A percentile compares a stretch with the other conserved stretches of the same genome.
Conservation (phyloP, 2,329 filamentous ascomycete genomes). For the Sclerotinia borealis region DNA sequence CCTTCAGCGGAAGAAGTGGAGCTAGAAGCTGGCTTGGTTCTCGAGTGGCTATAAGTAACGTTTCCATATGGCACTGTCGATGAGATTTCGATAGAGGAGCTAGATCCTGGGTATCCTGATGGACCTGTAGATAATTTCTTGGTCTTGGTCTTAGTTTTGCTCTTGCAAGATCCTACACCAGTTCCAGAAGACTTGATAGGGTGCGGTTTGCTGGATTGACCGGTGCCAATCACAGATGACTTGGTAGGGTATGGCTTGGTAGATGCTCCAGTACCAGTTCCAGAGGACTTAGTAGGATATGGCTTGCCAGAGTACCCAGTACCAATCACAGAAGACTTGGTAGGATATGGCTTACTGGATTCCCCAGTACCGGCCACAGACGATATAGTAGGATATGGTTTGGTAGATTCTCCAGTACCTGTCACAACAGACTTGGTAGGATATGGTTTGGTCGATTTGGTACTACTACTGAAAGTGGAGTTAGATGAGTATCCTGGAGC, state of each 20-base stretch:
- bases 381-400: neutral
- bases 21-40: neutral
- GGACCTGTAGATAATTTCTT: neutral
- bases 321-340: neutral
- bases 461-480: neutral
- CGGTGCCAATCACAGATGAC: too few species aligned
- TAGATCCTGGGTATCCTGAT: neutral
- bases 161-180: neutral
- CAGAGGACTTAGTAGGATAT: too few species aligned
- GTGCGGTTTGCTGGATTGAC: neutral
- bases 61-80: slow-evolving; percentile 7
- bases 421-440: neutral
- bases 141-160: slow-evolving; percentile 12
- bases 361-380: neutral
- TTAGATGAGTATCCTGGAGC: neutral
- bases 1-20: slow-evolving; percentile 1
- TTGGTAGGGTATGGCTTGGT: too few species aligned
- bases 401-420: neutral
- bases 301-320: too few species aligned
- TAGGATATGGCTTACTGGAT: neutral
- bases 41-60: neutral
- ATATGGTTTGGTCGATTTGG: neutral
- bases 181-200: neutral
- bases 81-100: neutral
- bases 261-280: too few species aligned